These are phyloP conservation scores for Colletotrichum theobromicola DNA, from an alignment of 2,329 filamentous ascomycete genomes.

Conservation along the genomic window DNA sequence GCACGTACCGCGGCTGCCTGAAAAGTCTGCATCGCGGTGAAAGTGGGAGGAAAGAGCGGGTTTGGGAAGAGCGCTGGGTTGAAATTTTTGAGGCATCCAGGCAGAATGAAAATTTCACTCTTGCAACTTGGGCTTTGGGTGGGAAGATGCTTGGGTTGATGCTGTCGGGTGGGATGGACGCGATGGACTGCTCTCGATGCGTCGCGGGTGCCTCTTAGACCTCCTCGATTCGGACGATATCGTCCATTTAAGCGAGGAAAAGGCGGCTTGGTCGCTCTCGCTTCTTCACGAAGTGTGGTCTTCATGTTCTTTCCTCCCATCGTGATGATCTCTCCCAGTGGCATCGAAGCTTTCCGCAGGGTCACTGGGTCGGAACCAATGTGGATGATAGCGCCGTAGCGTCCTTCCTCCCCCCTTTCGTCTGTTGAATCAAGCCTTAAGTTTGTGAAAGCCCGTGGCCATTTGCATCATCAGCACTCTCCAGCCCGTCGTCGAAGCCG, in stretches of 20 bases:
- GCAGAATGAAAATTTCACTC: not conserved
- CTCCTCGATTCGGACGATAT: not conserved
- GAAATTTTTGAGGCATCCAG: not conserved
- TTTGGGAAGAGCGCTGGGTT: not conserved
- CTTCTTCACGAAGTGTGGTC: not conserved
- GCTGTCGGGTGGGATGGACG: not conserved
- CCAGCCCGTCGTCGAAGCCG: too few species aligned
- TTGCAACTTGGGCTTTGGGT: not conserved
- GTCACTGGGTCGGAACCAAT: not conserved
- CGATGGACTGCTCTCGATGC: not conserved
- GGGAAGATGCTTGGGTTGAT: not conserved
- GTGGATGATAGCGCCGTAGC: not conserved
- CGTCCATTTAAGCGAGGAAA: not conserved
- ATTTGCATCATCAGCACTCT: too few species aligned
- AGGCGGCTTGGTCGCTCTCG: not conserved
- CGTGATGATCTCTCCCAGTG: not conserved
- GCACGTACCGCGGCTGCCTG: not conserved
- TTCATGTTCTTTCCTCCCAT: not conserved
- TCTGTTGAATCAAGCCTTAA: too few species aligned
- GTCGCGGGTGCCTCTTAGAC: too few species aligned
- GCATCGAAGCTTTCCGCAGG: not conserved
- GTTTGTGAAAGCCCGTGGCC: too few species aligned
- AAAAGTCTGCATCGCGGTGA: not conserved
- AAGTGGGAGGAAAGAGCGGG: not conserved
- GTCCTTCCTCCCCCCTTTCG: not conserved